phyloP scores from a whole-genome alignment of 805 yeast genomes.

The Hagleromyces aurorensis region DNA sequence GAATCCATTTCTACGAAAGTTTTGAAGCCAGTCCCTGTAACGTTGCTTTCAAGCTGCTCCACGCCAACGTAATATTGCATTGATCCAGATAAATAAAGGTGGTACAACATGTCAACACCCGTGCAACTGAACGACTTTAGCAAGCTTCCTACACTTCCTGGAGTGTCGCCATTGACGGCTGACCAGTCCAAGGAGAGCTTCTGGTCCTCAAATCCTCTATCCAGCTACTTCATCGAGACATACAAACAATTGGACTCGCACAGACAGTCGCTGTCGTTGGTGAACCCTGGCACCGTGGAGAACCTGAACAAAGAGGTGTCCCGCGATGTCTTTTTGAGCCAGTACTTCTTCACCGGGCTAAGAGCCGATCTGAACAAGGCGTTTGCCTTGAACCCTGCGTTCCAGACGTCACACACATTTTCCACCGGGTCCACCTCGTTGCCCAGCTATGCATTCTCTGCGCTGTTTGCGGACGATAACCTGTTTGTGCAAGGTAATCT shows the following conservation, averaged over 20 bases:
- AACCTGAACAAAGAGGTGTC: conserved; percentile 88
- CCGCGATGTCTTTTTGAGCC: conserved; percentile 84
- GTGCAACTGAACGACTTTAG: conserved; percentile 53
- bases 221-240: conserved; percentile 69
- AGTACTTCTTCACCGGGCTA: conserved; percentile 87
- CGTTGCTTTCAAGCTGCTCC: background rate
- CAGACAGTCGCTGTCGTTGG: conserved; percentile 71
- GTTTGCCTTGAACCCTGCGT: conserved; percentile 83
- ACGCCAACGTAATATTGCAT: background rate
- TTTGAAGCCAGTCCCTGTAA: too few species aligned
- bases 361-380: conserved; percentile 95
- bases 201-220: conserved; percentile 80
- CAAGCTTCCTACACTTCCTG: conserved; percentile 55
- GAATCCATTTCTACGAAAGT: too few species aligned
- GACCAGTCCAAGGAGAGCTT: conserved; percentile 42
- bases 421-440: conserved; percentile 76
- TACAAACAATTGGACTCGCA: conserved; percentile 66
- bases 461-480: conserved; percentile 80
- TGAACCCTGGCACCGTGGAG: conserved; percentile 93
- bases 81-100: background rate
- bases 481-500: conserved; percentile 85
- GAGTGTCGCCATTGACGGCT: conserved; percentile 45
- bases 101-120: conserved; percentile 29
- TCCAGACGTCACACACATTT: conserved; percentile 94
- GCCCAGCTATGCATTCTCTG: conserved; percentile 88